Conservation (phyloP, 2,329 filamentous ascomycete species). For the Alternaria sp. region DNA sequence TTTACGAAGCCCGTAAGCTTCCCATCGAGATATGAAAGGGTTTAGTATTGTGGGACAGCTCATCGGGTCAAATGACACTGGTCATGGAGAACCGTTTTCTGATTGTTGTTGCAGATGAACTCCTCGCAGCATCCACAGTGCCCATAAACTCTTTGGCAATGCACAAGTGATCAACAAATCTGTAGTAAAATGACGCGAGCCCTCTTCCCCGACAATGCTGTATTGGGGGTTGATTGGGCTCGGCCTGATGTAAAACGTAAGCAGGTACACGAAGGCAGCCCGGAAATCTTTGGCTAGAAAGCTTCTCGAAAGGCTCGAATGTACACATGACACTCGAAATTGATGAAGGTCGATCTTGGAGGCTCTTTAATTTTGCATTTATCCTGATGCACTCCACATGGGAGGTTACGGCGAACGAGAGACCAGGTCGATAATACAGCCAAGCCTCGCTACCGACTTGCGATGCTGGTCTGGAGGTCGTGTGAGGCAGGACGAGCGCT, state of each 20-base stretch:
- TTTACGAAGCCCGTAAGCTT: neutral
- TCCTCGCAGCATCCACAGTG: neutral
- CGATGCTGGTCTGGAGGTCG: conserved; percentile 5
- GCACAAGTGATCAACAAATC: conserved; percentile 5
- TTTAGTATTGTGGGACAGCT: neutral
- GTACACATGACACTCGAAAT: conserved; percentile 28
- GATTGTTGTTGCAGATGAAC: neutral
- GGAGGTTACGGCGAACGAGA: conserved; percentile 9
- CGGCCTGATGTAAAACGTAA: conserved; percentile 10
- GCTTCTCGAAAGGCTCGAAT: conserved; percentile 29
- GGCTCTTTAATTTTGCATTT: conserved; percentile 30
- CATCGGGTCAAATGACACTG: neutral
- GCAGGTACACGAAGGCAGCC: conserved; percentile 20
- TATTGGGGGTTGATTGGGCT: conserved; percentile 6
- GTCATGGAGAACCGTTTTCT: neutral
- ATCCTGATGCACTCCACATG: conserved; percentile 28
- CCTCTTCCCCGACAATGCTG: conserved; percentile 6
- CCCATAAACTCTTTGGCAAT: neutral
- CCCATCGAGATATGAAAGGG: neutral
- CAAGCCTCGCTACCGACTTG: conserved; percentile 13
- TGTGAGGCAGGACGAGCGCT: conserved; percentile 5
- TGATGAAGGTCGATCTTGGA: conserved; percentile 34
- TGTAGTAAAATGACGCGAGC: conserved; percentile 2
- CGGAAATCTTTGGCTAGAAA: conserved; percentile 14
- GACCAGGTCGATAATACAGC: conserved; percentile 9